Conservation (phyloP, 2,329 filamentous ascomycete genomes). For the Ophiocordyceps camponoti-leonardi region DNA sequence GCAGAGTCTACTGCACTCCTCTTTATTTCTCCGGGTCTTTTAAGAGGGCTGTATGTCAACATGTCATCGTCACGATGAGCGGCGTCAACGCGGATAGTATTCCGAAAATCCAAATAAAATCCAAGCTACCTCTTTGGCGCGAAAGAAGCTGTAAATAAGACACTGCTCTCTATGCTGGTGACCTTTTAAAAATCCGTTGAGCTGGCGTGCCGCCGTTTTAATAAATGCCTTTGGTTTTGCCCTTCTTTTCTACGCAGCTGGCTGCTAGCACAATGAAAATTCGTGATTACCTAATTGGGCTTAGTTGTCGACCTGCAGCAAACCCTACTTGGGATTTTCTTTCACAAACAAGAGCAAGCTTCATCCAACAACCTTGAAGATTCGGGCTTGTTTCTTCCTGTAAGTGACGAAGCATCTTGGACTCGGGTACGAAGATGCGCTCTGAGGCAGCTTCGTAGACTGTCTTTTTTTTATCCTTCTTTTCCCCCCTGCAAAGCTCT, state of each 20-base stretch:
- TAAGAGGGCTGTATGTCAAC: slow-evolving; percentile 48
- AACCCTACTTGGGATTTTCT: slow-evolving; percentile 31
- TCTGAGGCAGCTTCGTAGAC: neutral
- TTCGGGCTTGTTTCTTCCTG: slow-evolving; percentile 17
- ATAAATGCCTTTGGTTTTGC: too few species aligned
- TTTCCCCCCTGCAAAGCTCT: too few species aligned
- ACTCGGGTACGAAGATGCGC: neutral
- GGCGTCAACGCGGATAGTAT: slow-evolving; percentile 49
- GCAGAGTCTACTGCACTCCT: slow-evolving; percentile 39
- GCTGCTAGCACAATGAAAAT: neutral
- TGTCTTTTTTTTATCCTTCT: slow-evolving; percentile 1
- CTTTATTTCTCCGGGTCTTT: slow-evolving; percentile 32
- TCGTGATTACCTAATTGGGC: slow-evolving; percentile 21
- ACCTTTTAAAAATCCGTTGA: neutral
- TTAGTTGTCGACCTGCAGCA: slow-evolving; percentile 20
- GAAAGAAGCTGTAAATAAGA: too few species aligned
- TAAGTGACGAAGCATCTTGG: slow-evolving; percentile 12
- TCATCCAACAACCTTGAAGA: slow-evolving; percentile 15
- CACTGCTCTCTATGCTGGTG: too few species aligned
- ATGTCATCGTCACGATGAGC: slow-evolving; percentile 39
- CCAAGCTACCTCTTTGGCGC: slow-evolving; percentile 12
- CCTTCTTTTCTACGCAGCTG: too few species aligned
- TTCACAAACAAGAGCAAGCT: slow-evolving; percentile 18
- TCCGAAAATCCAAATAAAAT: slow-evolving; percentile 25
- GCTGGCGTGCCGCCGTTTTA: too few species aligned